Evolutionary conservation across 2,329 filamentous ascomycete species (phyloP).

Genomic region (Arthrobotrys entomopaga): DNA sequence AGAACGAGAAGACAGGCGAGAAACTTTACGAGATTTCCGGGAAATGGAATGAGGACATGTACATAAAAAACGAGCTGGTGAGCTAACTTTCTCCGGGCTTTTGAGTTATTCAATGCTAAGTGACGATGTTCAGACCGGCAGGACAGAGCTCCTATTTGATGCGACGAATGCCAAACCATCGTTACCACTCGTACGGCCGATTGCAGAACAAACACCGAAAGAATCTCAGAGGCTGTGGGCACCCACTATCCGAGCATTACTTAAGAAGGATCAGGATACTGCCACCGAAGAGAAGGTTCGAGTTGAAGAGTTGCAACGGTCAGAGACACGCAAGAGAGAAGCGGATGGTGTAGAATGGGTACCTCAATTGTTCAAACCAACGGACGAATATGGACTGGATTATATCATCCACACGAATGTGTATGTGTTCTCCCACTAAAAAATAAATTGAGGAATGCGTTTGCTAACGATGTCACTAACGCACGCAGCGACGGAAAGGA

Average conservation of each 20-base stretch:
- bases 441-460: no score
- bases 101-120: constrained; percentile 3
- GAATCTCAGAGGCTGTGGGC: constrained; percentile 92
- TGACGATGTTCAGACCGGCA: constrained; percentile 73
- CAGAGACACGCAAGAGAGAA: constrained; percentile 82
- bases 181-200: constrained; percentile 76
- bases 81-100: constrained; percentile 59
- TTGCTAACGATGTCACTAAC: no score
- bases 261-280: constrained; percentile 82
- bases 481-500: constrained; percentile 70
- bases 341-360: constrained; percentile 87
- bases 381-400: constrained; percentile 82
- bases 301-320: constrained; percentile 90
- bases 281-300: constrained; percentile 97
- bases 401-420: constrained; percentile 92
- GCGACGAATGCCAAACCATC: constrained; percentile 81
- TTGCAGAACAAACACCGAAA: constrained; percentile 86
- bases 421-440: constrained; percentile 66
- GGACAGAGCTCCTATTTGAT: constrained; percentile 90
- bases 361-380: constrained; percentile 85
- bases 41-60: constrained; percentile 95
- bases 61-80: constrained; percentile 82
- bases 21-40: constrained; percentile 90
- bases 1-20: constrained; percentile 85
- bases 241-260: constrained; percentile 81